phyloP scores from a whole-genome alignment of 345 rosid genomes.

The Euphorbia peplus region DNA sequence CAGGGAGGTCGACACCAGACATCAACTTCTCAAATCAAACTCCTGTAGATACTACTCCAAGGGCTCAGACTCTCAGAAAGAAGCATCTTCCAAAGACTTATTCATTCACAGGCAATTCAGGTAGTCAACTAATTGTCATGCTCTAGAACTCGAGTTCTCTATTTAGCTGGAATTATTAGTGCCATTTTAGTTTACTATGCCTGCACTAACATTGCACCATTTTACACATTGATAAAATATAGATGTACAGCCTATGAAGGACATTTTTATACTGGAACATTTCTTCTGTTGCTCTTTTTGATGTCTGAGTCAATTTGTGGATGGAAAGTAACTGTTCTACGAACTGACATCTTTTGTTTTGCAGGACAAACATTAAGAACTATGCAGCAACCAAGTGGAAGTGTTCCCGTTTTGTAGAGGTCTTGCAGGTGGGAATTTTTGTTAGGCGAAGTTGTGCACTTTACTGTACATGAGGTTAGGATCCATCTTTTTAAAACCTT shows the following conservation, averaged over 20 bases:
- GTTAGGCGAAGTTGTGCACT: slow-evolving; percentile 9
- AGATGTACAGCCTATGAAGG: not conserved
- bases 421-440: slow-evolving; percentile 14
- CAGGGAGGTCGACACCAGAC: slow-evolving; percentile 24
- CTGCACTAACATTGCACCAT: not conserved
- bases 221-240: not conserved
- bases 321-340: not conserved
- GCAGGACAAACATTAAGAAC: slow-evolving; percentile 38
- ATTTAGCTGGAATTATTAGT: not conserved
- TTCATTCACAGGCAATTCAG: slow-evolving; percentile 44
- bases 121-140: slow-evolving; percentile 22
- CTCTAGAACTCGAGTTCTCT: not conserved
- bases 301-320: not conserved
- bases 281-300: not conserved
- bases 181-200: not conserved
- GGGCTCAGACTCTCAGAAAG: slow-evolving; percentile 31
- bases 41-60: slow-evolving; percentile 28
- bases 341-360: slow-evolving; percentile 20
- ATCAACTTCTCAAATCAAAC: slow-evolving; percentile 34
- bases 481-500: slow-evolving; percentile 32
- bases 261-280: not conserved
- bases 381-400: slow-evolving; percentile 43
- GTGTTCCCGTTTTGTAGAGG: slow-evolving; percentile 50
- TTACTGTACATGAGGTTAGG: slow-evolving; percentile 33
- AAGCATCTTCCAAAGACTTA: slow-evolving; percentile 34